Evolutionary conservation across 179 eudicot species (phyloP), one percentile per base, ranked within the genome.

Genomic region (Amaranthus tricolor): DNA sequence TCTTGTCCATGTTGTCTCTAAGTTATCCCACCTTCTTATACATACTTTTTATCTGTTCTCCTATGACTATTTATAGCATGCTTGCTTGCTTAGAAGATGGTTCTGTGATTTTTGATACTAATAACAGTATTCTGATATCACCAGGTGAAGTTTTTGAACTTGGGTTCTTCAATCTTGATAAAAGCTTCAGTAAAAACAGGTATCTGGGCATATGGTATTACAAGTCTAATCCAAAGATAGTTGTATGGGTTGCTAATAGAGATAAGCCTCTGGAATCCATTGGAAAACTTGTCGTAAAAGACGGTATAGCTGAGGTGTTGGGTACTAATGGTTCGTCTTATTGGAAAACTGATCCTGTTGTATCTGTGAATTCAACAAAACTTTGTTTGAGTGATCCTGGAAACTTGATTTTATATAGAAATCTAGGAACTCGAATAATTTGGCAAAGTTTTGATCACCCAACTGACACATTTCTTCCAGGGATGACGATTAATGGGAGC

Each of bases 191-290:
- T 31, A 31, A 31, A 31, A 31, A 31, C 40, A 31, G 40, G 40
- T 31, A 31, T 31, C 40, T 31, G 40, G 40, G 40, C 40, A 31
- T 31, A 31, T 31, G 40, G 40, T 31, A 31, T 31, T 31, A 31
- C 40, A 31, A 31, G 40, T 31, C 40, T 31, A 31, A 31, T 40
- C 51, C 71, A 13, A 80, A 80, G 73, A 60, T 62, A 13, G 63
- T 77, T 5, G 80, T 72, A 62, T 80, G 83, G 83, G 83, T 80
- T 50, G 83, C 83, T 66, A 76, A 80, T 60, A 61, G 80, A 50
- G 77, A 17, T 60, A 72, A 61, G 0, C 80, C 83, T 6, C 6
- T 80, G 19, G 76, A 54, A 6, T 14, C 71, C 44, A 7, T 8
- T 53, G 83, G 66, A 50, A 63, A 6, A 51, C 66, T 80, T 67